Evolutionary conservation across 495 filamentous ascomycete genomes (phyloP), one percentile per base, ranked within the genome.

Genomic region (Aspergillus cristatus): DNA sequence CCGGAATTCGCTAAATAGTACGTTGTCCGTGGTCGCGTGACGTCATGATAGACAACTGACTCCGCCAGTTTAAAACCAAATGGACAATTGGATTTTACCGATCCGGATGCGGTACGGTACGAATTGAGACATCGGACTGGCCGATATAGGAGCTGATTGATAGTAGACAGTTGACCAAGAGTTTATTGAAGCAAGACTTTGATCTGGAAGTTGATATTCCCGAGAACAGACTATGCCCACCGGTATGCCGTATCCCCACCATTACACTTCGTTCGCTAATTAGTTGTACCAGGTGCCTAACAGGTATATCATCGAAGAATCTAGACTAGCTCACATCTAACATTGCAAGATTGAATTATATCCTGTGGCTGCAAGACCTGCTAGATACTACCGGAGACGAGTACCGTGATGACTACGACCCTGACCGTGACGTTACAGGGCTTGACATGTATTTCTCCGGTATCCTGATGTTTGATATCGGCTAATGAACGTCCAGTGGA

Each of bases 291-390:
- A 82, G 79, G 71, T 89, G 3, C 81, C 83, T 5, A 89, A 86
- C 38, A 71, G 84, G 48, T 74, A 48, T 0, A 34, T n/a, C n/a
- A n/a, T n/a, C n/a, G n/a, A n/a, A n/a, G n/a, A n/a, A n/a, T n/a
- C n/a, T n/a, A n/a, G 34, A 36, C 31, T 17, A 22, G 8, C 20
- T 4, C 20, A 8, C 14, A 22, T 28, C n/a, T n/a, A n/a, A n/a
- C n/a, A n/a, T n/a, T n/a, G n/a, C n/a, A n/a, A 78, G 74, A 45
- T 74, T 90, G 41, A 93, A 93, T 48, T 98, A 98, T 52, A 78
- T 97, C 35, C 63, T 87, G 4, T 97, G 88, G 88, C 65, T 97
- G 3, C 84, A 95, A 53, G 76, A 76, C 15, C 69, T 98, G 0
- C 62, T 98, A 20, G 88, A 95, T 46, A 82, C 80, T 0, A 86